These are phyloP conservation scores for Aristolochia californica DNA, from an alignment of 164 flowering plant genomes.

Conservation along the genomic window DNA sequence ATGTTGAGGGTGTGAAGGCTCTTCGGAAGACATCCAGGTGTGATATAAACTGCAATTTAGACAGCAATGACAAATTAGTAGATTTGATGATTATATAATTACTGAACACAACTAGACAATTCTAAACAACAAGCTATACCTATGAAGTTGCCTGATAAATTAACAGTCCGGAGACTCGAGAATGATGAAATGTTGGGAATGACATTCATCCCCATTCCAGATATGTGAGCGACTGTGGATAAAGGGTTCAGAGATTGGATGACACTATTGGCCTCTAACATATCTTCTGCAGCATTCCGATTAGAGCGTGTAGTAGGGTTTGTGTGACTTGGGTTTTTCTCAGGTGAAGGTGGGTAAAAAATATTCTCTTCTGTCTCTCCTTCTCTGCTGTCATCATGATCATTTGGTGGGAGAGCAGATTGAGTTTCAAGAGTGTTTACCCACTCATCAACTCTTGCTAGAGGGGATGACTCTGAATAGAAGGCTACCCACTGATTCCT, in stretches of 20 bases:
- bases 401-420: constrained; percentile 8
- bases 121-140: constrained; percentile 26
- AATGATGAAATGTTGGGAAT: constrained; percentile 51
- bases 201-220: constrained; percentile 62
- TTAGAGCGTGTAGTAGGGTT: constrained; percentile 13
- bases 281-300: constrained; percentile 36
- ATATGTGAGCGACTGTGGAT: constrained; percentile 68
- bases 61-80: not conserved
- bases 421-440: constrained; percentile 47
- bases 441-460: constrained; percentile 70
- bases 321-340: constrained; percentile 21
- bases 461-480: constrained; percentile 46
- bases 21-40: constrained; percentile 78
- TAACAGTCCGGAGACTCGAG: constrained; percentile 64
- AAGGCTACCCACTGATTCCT: constrained; percentile 91
- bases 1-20: constrained; percentile 75
- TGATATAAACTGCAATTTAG: constrained; percentile 52
- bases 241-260: constrained; percentile 71
- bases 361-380: constrained; percentile 21
- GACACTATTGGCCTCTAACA: constrained; percentile 53
- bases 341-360: constrained; percentile 49
- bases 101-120: no score
- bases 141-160: constrained; percentile 71
- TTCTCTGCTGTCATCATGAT: constrained; percentile 1
- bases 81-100: no score